Evolutionary conservation across 306 rosid genomes (phyloP).

Genomic region (Carpinus fangiana): DNA sequence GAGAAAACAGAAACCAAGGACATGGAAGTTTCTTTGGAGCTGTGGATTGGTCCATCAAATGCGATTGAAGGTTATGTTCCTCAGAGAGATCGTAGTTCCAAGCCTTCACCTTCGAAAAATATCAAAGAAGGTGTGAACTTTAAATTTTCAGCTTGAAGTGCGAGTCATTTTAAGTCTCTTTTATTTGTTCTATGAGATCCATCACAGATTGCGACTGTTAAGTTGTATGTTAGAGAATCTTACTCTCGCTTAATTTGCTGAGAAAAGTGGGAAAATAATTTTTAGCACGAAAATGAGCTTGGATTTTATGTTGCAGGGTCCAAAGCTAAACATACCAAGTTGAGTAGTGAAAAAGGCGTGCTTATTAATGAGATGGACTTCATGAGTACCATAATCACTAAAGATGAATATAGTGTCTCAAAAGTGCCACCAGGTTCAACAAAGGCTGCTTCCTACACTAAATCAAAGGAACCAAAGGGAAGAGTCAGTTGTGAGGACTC

Average conservation of each 20-base stretch:
- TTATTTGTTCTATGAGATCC: slow-evolving; percentile 15
- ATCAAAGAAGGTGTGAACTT: slow-evolving; percentile 55
- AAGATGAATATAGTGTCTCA: slow-evolving; percentile 80
- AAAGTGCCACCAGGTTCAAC: slow-evolving; percentile 47
- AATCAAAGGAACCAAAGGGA: slow-evolving; percentile 32
- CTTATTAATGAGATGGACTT: slow-evolving; percentile 60
- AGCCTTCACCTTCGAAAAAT: slow-evolving; percentile 40
- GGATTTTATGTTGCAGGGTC: slow-evolving; percentile 69
- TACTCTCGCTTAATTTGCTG: slow-evolving; percentile 21
- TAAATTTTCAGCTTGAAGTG: background rate
- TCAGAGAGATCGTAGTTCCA: slow-evolving; percentile 35
- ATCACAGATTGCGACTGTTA: background rate
- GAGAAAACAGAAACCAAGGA: slow-evolving; percentile 49
- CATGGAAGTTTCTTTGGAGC: slow-evolving; percentile 58
- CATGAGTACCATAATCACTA: slow-evolving; percentile 57
- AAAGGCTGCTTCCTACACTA: slow-evolving; percentile 32
- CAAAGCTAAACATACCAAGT: slow-evolving; percentile 42
- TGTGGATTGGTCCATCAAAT: slow-evolving; percentile 85
- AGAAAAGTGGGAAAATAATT: slow-evolving; percentile 21
- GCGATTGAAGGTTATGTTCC: slow-evolving; percentile 97
- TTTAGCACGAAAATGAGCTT: slow-evolving; percentile 37
- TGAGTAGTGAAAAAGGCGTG: slow-evolving; percentile 27
- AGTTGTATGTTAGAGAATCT: slow-evolving; percentile 17
- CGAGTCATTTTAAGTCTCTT: background rate
- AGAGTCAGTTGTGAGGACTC: slow-evolving; percentile 4